Evolutionary conservation across 2,329 filamentous ascomycete species (phyloP).

Genomic region (Alternaria angustiovoidea): DNA sequence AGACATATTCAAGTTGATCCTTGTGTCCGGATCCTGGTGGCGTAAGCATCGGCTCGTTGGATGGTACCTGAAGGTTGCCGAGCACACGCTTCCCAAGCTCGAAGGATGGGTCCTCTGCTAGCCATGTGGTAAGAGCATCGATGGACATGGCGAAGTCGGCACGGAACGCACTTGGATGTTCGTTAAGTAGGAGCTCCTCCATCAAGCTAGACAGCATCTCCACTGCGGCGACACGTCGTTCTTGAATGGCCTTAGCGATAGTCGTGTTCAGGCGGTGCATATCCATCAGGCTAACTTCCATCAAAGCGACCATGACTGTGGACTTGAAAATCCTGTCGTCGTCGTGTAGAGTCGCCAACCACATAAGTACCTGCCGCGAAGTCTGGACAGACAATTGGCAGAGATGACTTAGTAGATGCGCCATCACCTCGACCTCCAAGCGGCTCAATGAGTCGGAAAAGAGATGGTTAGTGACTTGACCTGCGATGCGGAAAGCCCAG

Average conservation of each 20-base stretch:
- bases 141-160: slow-evolving; percentile 87
- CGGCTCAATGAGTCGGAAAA: slow-evolving; percentile 63
- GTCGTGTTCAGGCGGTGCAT: slow-evolving; percentile 67
- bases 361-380: slow-evolving; percentile 62
- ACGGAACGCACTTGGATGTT: slow-evolving; percentile 78
- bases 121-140: slow-evolving; percentile 82
- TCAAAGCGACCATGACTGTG: slow-evolving; percentile 66
- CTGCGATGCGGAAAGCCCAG: slow-evolving; percentile 63
- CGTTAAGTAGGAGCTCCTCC: slow-evolving; percentile 79
- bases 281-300: slow-evolving; percentile 68
- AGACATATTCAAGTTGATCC: slow-evolving; percentile 92
- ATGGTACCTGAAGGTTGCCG: slow-evolving; percentile 67
- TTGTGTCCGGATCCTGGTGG: slow-evolving; percentile 68
- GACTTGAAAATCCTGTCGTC: slow-evolving; percentile 69
- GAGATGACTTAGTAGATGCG: slow-evolving; percentile 67
- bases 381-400: slow-evolving; percentile 67
- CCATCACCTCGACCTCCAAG: slow-evolving; percentile 70
- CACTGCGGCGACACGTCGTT: slow-evolving; percentile 75
- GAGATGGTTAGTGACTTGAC: slow-evolving; percentile 64
- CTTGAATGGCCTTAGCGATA: slow-evolving; percentile 74
- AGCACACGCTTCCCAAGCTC: slow-evolving; percentile 75
- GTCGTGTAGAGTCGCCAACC: slow-evolving; percentile 62
- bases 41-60: slow-evolving; percentile 60
- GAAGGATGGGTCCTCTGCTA: slow-evolving; percentile 74
- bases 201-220: slow-evolving; percentile 83